These are phyloP conservation scores for Pythium grandisporangium DNA, from an alignment of 352 stramenopile species.

Conservation along the genomic window DNA sequence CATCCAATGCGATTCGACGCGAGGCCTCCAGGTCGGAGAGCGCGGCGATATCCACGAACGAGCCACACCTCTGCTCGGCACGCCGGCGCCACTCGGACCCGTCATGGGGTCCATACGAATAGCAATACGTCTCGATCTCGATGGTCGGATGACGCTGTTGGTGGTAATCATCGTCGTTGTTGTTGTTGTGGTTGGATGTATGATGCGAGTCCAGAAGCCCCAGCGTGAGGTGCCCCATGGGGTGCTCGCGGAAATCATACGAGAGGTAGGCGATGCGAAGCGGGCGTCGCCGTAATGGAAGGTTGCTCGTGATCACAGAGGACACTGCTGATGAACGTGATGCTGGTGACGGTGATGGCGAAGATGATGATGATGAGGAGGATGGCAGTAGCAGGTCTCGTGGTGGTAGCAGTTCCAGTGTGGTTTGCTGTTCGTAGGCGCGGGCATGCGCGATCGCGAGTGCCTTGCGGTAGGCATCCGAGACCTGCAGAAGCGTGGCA, in stretches of 20 bases:
- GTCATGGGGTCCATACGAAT: constrained; percentile 82
- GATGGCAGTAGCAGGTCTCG: not conserved
- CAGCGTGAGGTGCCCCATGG: constrained; percentile 88
- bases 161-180: too few species aligned
- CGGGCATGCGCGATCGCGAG: constrained; percentile 23
- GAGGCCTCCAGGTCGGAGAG: constrained; percentile 46
- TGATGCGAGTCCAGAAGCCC: constrained; percentile 79
- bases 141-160: too few species aligned
- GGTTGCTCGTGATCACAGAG: constrained; percentile 46
- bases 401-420: constrained; percentile 20
- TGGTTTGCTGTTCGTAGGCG: constrained; percentile 24
- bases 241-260: constrained; percentile 89
- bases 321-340: too few species aligned
- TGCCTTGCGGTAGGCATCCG: constrained; percentile 31
- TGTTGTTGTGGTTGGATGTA: too few species aligned
- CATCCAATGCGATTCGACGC: constrained; percentile 34
- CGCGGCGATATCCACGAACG: constrained; percentile 55
- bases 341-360: constrained; percentile 10
- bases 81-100: constrained; percentile 42
- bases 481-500: constrained; percentile 44
- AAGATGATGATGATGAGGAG: not conserved
- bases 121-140: constrained; percentile 43
- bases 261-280: constrained; percentile 82
- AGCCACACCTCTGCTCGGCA: constrained; percentile 33
- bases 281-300: constrained; percentile 25